Evolutionary conservation across 2,329 filamentous ascomycete species (phyloP).

Genomic region (Chrysosporium keratinophilum): DNA sequence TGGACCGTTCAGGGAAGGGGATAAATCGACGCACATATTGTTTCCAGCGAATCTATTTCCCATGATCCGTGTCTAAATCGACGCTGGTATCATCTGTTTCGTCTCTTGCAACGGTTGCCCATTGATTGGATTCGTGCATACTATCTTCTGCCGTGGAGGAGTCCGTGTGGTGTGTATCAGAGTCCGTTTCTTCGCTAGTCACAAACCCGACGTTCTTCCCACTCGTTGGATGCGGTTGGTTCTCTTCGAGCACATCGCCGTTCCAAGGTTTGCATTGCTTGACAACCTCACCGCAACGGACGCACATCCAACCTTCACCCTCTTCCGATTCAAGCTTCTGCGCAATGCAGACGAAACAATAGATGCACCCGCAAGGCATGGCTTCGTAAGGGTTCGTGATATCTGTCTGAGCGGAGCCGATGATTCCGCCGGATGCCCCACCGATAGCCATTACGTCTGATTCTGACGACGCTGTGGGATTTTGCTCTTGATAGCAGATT

Average conservation of each 20-base stretch:
- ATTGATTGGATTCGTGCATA: constrained; percentile 30
- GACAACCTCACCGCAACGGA: constrained; percentile 74
- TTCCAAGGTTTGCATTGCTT: constrained; percentile 84
- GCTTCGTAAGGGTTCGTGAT: constrained; percentile 94
- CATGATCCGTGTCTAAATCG: background rate
- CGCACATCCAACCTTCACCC: constrained; percentile 84
- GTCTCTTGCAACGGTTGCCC: constrained; percentile 29
- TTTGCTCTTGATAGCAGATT: constrained; percentile 93
- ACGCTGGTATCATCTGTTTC: constrained; percentile 17
- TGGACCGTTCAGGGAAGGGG: too few relatives aligned
- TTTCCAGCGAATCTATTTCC: background rate
- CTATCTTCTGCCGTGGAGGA: constrained; percentile 24
- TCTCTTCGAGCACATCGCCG: constrained; percentile 63
- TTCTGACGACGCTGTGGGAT: constrained; percentile 59
- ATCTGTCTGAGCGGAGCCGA: constrained; percentile 82
- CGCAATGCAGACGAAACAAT: constrained; percentile 93
- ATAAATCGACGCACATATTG: background rate
- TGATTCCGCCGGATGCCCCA: constrained; percentile 58
- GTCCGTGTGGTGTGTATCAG: constrained; percentile 14
- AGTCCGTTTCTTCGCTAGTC: constrained; percentile 15
- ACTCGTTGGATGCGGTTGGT: constrained; percentile 21
- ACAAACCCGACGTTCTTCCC: constrained; percentile 37
- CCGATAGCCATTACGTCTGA: constrained; percentile 60
- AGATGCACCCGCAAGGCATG: constrained; percentile 78
- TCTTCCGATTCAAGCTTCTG: constrained; percentile 83